Base-by-base conservation (phyloP, 148 eudicot species). In the Camellia sinensis region DNA sequence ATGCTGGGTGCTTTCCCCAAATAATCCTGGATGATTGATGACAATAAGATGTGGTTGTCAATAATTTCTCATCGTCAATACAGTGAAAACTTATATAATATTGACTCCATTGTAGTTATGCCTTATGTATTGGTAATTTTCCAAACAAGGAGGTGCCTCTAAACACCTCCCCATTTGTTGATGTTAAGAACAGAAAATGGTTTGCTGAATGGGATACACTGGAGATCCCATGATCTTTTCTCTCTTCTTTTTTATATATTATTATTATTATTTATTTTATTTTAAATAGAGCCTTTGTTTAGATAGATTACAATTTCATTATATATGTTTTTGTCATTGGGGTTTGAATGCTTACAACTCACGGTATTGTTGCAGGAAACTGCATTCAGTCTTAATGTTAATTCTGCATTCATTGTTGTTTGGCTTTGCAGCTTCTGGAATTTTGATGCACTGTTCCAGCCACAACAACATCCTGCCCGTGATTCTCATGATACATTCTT, bases 401-500 rank as follows among this genome's bases (percentile, higher is more conserved):
- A 43, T 46, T 4, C 65, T 29, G 37, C 37, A 29, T 29, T 29
- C 37, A 18, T 70, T 75, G 40, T 0, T 70, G 41, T 78, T 80
- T 19, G 7, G 17, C n/a, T 79, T 82, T 87, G 82, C 85, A 93
- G 99, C 87, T 95, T 93, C 86, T 93, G 94, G 94, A 96, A 96
- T 77, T 93, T 96, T 67, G 99, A 96, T 80, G 94, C 94, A 43
- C 83, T 95, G 57, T 95, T 93, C 91, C 98, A 93, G 89, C 98
- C 99, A 14, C 97, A 95, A 81, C 97, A 93, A 83, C 99, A 95
- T 71, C 99, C 98, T 70, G 98, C 99, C 78, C 97, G 99, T 80
- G 99, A 95, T 88, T 92, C 97, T 83, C 99, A 95, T 61, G 99
- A 93, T 85, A 95, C 97, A 15, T 95, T 93, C 88, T 95, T 91